These are phyloP conservation scores for Botrytis aclada DNA, from an alignment of 2,329 filamentous ascomycete genomes.

Conservation along the genomic window DNA sequence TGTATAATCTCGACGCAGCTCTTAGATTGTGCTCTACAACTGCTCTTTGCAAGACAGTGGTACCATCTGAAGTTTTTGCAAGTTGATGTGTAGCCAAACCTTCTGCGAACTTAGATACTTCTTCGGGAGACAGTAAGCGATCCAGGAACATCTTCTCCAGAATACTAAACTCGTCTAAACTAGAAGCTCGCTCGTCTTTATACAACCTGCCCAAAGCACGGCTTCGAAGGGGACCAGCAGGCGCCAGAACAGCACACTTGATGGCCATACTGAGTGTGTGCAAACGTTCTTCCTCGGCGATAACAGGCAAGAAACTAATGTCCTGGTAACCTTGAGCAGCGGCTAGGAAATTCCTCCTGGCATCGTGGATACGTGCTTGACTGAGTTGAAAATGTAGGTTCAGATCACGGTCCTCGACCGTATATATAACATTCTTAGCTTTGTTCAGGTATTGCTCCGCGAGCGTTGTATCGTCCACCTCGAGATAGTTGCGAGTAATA, in stretches of 20 bases:
- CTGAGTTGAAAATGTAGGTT: conserved; percentile 85
- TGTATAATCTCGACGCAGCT: conserved; percentile 75
- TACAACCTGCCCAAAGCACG: conserved; percentile 79
- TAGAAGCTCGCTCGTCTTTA: conserved; percentile 81
- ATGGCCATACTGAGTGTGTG: conserved; percentile 83
- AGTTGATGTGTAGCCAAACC: conserved; percentile 84
- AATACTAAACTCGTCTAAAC: conserved; percentile 78
- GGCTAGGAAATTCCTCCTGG: conserved; percentile 83
- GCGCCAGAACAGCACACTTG: conserved; percentile 87
- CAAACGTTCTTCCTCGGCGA: conserved; percentile 84
- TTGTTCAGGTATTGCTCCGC: conserved; percentile 90
- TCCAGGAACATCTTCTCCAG: conserved; percentile 98
- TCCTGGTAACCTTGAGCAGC: conserved; percentile 86
- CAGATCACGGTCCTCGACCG: conserved; percentile 68
- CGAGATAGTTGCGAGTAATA: conserved; percentile 89
- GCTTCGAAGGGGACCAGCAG: conserved; percentile 81
- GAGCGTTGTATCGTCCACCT: conserved; percentile 83
- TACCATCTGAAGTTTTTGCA: conserved; percentile 83
- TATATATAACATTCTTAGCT: conserved; percentile 87
- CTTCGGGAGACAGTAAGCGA: conserved; percentile 72
- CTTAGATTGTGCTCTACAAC: conserved; percentile 96
- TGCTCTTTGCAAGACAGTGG: conserved; percentile 87
- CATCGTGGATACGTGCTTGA: conserved; percentile 89
- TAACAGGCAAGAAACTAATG: conserved; percentile 71
- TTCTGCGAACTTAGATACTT: conserved; percentile 82